Percentiles rank a stretch among this genome's conserved stretches.
phyloP scores from a whole-genome alignment of 352 stramenopile genomes.

The Peronospora farinosa region DNA sequence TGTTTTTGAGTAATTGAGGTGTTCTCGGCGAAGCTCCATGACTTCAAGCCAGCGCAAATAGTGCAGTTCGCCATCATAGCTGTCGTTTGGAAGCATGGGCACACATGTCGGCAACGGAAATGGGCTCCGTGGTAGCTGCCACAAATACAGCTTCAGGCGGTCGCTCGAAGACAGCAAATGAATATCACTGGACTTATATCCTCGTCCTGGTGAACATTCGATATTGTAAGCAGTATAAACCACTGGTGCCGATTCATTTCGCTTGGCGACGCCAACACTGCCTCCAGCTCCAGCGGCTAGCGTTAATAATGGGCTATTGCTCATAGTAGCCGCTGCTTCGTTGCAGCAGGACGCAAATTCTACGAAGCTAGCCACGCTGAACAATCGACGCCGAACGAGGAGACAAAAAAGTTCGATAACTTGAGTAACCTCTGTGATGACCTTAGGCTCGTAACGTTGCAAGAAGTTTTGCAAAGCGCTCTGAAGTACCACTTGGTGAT shows the following conservation, averaged over 20 bases:
- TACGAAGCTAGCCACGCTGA: constrained; percentile 68
- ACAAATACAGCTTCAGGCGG: constrained; percentile 73
- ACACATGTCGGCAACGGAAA: constrained; percentile 63
- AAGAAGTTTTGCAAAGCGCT: constrained; percentile 70
- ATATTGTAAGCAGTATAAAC: constrained; percentile 83
- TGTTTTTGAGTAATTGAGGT: constrained; percentile 68
- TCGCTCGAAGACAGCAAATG: constrained; percentile 54
- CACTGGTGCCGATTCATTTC: constrained; percentile 39
- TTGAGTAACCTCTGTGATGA: constrained; percentile 69
- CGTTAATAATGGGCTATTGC: constrained; percentile 27
- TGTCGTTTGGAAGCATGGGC: constrained; percentile 49
- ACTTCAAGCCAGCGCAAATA: constrained; percentile 79
- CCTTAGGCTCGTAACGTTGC: constrained; percentile 66
- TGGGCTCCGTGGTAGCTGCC: constrained; percentile 70
- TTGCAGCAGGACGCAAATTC: constrained; percentile 56
- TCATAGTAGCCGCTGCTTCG: constrained; percentile 34
- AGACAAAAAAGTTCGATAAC: constrained; percentile 79
- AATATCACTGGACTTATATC: constrained; percentile 81
- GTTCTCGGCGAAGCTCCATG: constrained; percentile 70
- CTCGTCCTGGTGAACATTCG: constrained; percentile 71
- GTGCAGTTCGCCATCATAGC: constrained; percentile 59
- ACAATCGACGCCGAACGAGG: constrained; percentile 63
- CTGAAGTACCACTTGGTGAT: constrained; percentile 71
- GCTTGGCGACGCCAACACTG: constrained; percentile 16
- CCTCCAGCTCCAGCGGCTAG: constrained; percentile 27